phyloP scores from a whole-genome alignment of 78 protist species.

The Pigoraptor vietnamica region DNA sequence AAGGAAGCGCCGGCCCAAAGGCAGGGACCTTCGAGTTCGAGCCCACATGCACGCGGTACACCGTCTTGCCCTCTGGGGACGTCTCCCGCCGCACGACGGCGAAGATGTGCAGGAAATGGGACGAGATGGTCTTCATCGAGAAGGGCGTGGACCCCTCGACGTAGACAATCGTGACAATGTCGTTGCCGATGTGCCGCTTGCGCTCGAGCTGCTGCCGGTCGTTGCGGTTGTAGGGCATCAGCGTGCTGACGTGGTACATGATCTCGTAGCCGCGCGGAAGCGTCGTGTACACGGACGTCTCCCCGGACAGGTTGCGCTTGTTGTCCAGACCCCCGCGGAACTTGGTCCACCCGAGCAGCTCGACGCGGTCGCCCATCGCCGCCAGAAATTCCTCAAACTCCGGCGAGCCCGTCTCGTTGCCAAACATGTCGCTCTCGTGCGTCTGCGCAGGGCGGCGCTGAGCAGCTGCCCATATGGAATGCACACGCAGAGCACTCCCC shows the following conservation, averaged over 20 bases:
- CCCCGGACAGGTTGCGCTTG: conserved; percentile 45
- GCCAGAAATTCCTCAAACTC: conserved; percentile 50
- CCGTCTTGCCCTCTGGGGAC: not conserved
- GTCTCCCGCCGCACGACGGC: not conserved
- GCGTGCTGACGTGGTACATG: conserved; percentile 76
- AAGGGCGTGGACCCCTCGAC: conserved; percentile 32
- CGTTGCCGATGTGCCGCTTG: conserved; percentile 80
- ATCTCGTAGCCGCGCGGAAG: conserved; percentile 52
- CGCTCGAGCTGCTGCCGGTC: conserved; percentile 68
- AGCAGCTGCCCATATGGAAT: too few species aligned
- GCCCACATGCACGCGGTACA: not conserved
- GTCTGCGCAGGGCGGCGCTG: conserved; percentile 19
- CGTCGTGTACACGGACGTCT: conserved; percentile 37
- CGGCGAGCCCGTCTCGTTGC: conserved; percentile 5
- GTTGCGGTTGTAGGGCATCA: conserved; percentile 41
- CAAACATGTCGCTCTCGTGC: conserved; percentile 8
- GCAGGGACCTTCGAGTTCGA: not conserved
- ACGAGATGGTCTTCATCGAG: not conserved
- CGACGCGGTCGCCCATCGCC: conserved; percentile 48
- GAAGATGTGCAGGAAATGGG: conserved; percentile 10
- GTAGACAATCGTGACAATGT: conserved; percentile 54
- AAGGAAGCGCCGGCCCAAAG: not conserved
- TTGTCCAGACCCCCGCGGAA: conserved; percentile 64
- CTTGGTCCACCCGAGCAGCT: conserved; percentile 36
- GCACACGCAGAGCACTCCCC: too few species aligned